Base-by-base conservation (phyloP, 495 filamentous ascomycete species). In the Astrothelium macrocarpum region DNA sequence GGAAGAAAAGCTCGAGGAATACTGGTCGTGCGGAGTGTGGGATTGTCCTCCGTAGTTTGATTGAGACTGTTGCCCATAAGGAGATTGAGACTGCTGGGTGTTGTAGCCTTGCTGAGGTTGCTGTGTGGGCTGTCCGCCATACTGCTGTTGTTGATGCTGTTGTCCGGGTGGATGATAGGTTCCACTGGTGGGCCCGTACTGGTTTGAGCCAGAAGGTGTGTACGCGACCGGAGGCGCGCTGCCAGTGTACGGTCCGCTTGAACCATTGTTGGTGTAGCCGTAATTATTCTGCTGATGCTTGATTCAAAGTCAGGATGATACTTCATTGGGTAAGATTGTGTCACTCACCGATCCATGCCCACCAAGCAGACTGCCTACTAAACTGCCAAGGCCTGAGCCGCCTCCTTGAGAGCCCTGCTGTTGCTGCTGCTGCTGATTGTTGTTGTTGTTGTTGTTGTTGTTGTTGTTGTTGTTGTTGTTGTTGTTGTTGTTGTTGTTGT, bases 331-430 rank as follows among this genome's bases (percentile, higher is more conserved):
- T 32, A 42, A 42, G 10, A 12, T 32, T 16, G 26, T 46, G 26
- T 49, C 36, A 65, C 68, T 66, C 32, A 70, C 69, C 23, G 70
- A 65, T 34, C 75, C 75, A 65, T 72, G 69, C 26, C 66, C 62
- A 31, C 75, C 71, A 1, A 75, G 59, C n/a, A 73, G 65, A 25
- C 66, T 58, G 16, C 64, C 42, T 18, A 68, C 62, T 25, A 65
- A 28, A 34, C 68, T 68, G 3, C 60, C 63, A 4, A 70, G 45
- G 12, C 65, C 62, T 39, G 39, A 34, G 23, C 46, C 28, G n/a
- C 59, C 29, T 32, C 62, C 34, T 18, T 31, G 62, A 29, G 46
- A 1, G 53, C 62, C 64, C 16, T 65, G 66, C 53, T 67, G 60
- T 18, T 65, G 69, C 23, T 69, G 67, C 59, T 71, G 66, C 62